Evolutionary conservation across 148 eudicot genomes (phyloP), one percentile per base, ranked within the genome.

Genomic region (Nyssa sinensis): DNA sequence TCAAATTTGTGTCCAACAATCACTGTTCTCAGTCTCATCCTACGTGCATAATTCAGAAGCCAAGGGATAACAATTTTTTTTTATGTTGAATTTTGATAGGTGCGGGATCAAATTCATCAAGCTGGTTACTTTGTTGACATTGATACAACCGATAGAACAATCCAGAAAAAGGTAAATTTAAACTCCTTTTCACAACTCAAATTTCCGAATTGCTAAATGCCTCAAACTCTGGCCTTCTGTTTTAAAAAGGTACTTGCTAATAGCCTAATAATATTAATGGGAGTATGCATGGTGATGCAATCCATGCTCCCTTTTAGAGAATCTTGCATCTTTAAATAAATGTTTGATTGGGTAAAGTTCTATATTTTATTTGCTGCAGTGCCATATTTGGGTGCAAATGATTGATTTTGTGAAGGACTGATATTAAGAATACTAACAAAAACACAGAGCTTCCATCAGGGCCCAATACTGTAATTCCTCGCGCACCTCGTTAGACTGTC

Each of bases 41-140:
- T 19, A 24, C 65, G 63, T 44, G 25, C 70, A 53, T 39, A 25
- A 51, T 74, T 57, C 62, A 13, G 51, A 64, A 62, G 28, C 65
- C 31, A 74, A n/a, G 7, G 23, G 27, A 23, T 68, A 2, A 55
- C 59, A n/a, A 55, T 55, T 7, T 55, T n/a, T 55, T n/a, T 5
- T 55, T 7, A 17, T 19, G 19, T 3, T 75, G 47, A 23, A n/a
- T 69, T 74, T 77, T 21, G 59, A 3, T 67, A 91, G 97, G 85
- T 91, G 47, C 82, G 76, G 66, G 91, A 85, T 66, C 76, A 78
- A 78, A 85, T 93, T 75, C 90, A 93, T 79, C 78, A 78, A 8
- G 96, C 93, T 79, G 97, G 99, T 37, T 96, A 79, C 69, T 78
- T 74, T 86, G 97, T 96, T 59, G 98, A 96, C 70, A 83, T 93